These are phyloP conservation scores for Fraxinus albicans DNA, from an alignment of 305 asterid genomes.

Conservation along the genomic window DNA sequence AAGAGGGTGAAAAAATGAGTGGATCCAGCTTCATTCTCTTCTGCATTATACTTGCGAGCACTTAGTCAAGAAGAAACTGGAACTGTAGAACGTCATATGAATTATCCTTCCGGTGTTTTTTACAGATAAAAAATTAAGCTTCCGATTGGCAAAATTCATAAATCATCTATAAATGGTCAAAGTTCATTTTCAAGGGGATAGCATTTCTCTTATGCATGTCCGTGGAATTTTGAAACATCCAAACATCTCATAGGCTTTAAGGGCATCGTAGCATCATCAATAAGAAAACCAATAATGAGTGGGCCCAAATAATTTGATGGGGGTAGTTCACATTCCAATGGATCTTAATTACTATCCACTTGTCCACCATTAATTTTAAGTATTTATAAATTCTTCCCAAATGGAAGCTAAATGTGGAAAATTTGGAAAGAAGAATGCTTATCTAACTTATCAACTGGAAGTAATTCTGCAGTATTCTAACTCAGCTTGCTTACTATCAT, in stretches of 20 bases:
- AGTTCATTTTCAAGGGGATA: neutral
- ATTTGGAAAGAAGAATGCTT: neutral
- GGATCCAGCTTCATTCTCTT: conserved; percentile 3
- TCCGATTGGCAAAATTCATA: neutral
- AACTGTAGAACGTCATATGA: neutral
- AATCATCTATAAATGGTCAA: neutral
- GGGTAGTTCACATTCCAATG: neutral
- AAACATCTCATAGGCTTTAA: too few species aligned
- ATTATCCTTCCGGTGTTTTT: neutral
- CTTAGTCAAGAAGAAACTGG: neutral
- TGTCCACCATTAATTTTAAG: neutral
- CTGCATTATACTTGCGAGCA: neutral
- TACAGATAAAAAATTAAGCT: neutral
- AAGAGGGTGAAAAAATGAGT: neutral
- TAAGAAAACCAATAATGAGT: too few species aligned
- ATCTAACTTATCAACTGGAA: conserved; percentile 2
- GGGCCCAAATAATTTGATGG: too few species aligned
- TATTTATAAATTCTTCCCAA: neutral
- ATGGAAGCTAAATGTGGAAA: neutral
- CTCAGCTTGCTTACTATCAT: conserved; percentile 9
- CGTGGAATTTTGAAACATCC: too few species aligned
- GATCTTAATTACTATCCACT: neutral
- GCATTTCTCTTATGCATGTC: too few species aligned
- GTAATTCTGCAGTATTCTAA: conserved; percentile 4
- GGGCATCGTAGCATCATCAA: too few species aligned